Percentiles rank a stretch among this genome's conserved stretches.
Conservation (phyloP, 129 eudicot genomes). For the Ambrosia artemisiifolia region DNA sequence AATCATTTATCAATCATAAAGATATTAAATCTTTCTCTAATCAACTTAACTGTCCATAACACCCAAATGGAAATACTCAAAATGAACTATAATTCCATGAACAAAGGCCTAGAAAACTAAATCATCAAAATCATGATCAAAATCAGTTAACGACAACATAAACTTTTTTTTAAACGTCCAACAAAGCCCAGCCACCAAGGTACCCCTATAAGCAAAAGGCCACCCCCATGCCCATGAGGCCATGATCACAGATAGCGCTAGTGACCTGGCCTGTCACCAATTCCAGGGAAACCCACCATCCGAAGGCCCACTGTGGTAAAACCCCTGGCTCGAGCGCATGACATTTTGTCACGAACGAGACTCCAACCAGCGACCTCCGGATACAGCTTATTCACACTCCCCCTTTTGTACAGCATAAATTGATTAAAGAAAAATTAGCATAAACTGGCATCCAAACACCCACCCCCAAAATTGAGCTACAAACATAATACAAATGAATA, state of each 20-base stretch:
- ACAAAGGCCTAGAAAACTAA: conserved; percentile 1
- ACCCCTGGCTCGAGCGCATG: too few relatives aligned
- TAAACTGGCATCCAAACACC: background rate
- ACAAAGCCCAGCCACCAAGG: too few relatives aligned
- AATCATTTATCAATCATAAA: background rate
- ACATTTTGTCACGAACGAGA: too few relatives aligned
- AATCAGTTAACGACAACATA: background rate
- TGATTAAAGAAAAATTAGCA: background rate
- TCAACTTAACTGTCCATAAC: background rate
- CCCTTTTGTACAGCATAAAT: background rate
- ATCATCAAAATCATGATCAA: background rate
- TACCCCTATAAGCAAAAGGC: too few relatives aligned
- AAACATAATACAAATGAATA: background rate
- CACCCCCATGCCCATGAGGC: too few relatives aligned
- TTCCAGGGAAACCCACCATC: too few relatives aligned
- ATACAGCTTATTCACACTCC: too few relatives aligned
- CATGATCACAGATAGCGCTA: too few relatives aligned
- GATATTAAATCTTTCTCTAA: background rate
- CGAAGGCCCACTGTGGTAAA: too few relatives aligned
- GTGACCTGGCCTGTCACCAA: too few relatives aligned
- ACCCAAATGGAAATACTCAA: background rate
- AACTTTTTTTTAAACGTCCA: too few relatives aligned
- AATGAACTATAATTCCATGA: background rate
- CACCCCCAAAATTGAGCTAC: conserved; percentile 17
- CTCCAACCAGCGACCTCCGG: too few relatives aligned